Base-by-base conservation (phyloP, 176 grass and related monocot genomes). In the Aegilops tauschii region DNA sequence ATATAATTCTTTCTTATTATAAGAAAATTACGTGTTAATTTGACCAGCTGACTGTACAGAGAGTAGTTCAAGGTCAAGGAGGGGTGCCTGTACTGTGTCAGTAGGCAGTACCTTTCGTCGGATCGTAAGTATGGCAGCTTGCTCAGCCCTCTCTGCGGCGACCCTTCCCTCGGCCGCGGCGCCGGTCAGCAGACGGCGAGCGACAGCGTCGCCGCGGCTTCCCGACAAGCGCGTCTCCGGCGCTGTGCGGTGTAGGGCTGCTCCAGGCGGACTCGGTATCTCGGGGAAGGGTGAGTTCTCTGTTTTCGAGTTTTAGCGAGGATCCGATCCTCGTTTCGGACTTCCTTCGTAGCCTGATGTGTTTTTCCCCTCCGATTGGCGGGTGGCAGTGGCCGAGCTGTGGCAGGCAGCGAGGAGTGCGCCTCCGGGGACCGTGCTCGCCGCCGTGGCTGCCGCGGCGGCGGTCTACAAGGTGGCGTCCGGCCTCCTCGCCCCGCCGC, bases 341-440 rank as follows among this genome's bases (percentile, higher is more conserved):
- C 28, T 76, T 64, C 6, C 27, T 3, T 35, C 9, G 58, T 12
- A 34, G 16, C 72, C 75, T 75, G 59, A 87, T 21, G 32, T 77
- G 13, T 2, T 54, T 66, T 66, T 59, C 3, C 44, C 69, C 69
- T 4, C 35, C 45, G 31, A 28, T n/a, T 18, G 18, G 58, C 5
- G 73, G 49, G 83, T 61, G 21, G 83, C 85, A 73, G 87, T 94
- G 83, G 74, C 58, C 63, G 90, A 92, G 84, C 69, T 92, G 69
- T 98, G 96, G 93, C 81, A 78, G 73, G 86, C 86, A 39, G 83
- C 94, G 68, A 95, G 75, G 62, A 71, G 81, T 8, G 91, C 86
- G 32, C 90, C 88, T 64, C 96, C 92, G 42, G 81, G 67, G 86
- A 76, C 79, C n/a, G 76, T 95, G 54, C 72, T 98, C 64, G 93